Conservation (phyloP, 2,329 filamentous ascomycete genomes). For the Phialophora expanda region DNA sequence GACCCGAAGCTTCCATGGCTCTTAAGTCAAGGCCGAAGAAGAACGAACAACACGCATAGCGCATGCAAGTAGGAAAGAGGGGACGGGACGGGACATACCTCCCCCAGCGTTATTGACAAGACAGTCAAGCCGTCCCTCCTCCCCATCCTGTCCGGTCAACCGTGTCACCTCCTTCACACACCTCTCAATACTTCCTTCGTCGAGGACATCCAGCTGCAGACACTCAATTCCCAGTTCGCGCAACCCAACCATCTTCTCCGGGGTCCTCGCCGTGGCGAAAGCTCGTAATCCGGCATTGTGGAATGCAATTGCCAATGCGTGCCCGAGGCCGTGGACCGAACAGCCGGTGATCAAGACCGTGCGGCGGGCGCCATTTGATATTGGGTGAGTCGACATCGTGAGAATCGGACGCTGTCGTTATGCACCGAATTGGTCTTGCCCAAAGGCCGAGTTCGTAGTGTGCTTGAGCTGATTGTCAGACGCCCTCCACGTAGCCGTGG, state of each 20-base stretch:
- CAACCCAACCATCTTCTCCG: constrained; percentile 41
- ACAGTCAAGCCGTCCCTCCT: constrained; percentile 46
- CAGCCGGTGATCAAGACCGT: constrained; percentile 34
- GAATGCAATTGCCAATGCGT: constrained; percentile 46
- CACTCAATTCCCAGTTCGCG: constrained; percentile 30
- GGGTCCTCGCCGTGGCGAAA: constrained; percentile 47
- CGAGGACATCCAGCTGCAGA: constrained; percentile 28
- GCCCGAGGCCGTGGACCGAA: constrained; percentile 45
- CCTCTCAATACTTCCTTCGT: constrained; percentile 18
- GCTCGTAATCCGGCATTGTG: constrained; percentile 45
- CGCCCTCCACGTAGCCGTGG: background rate
- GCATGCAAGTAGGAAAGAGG: background rate
- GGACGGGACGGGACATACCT: constrained; percentile 18
- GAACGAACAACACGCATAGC: background rate
- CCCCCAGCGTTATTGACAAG: constrained; percentile 57
- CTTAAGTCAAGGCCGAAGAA: background rate
- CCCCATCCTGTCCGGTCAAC: constrained; percentile 21
- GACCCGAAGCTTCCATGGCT: no score
- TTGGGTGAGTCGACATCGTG: background rate
- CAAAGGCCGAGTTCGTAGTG: background rate
- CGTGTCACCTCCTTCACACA: constrained; percentile 24
- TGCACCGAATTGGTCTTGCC: background rate
- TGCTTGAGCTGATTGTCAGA: background rate
- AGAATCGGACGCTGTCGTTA: background rate
- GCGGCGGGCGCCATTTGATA: background rate